phyloP scores from a whole-genome alignment of 345 rosid genomes.

The Lepidium africanum region DNA sequence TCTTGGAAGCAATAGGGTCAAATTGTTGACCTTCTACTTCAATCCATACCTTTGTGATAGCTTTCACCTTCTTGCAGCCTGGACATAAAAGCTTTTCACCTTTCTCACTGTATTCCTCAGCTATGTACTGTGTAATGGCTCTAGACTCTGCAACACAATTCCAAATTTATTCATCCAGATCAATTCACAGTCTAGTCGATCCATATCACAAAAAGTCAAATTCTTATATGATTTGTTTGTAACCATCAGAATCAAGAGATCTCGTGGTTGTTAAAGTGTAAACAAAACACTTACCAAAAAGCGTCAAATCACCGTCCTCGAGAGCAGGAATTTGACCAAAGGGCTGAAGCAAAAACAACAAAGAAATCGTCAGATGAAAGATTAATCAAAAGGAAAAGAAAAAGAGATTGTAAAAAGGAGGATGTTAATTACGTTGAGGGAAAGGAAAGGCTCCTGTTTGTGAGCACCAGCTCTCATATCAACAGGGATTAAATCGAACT shows the following conservation, averaged over 20 bases:
- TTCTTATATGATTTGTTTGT: too few relatives aligned
- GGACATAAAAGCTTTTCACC: conserved; percentile 22
- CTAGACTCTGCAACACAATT: conserved; percentile 33
- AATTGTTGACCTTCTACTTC: conserved; percentile 44
- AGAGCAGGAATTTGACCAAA: conserved; percentile 43
- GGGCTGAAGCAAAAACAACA: conserved; percentile 21
- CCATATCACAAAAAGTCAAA: background rate
- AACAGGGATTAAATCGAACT: conserved; percentile 42
- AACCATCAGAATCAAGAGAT: background rate
- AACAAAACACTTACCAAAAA: conserved; percentile 27
- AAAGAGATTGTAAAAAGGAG: background rate
- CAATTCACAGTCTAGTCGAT: too few relatives aligned
- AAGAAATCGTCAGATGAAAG: background rate
- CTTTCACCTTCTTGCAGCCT: conserved; percentile 21
- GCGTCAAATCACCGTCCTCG: conserved; percentile 31
- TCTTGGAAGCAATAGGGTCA: background rate
- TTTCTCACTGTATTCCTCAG: conserved; percentile 23
- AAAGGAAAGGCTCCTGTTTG: conserved; percentile 43
- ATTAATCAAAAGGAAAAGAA: background rate
- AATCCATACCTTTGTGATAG: conserved; percentile 29
- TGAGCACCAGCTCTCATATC: conserved; percentile 52
- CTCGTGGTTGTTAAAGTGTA: too few relatives aligned
- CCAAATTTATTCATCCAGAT: too few relatives aligned
- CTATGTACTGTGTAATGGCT: conserved; percentile 35
- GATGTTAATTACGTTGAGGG: conserved; percentile 42